Conservation (phyloP, 2,329 filamentous ascomycete genomes). For the Colletotrichum graminicola region DNA sequence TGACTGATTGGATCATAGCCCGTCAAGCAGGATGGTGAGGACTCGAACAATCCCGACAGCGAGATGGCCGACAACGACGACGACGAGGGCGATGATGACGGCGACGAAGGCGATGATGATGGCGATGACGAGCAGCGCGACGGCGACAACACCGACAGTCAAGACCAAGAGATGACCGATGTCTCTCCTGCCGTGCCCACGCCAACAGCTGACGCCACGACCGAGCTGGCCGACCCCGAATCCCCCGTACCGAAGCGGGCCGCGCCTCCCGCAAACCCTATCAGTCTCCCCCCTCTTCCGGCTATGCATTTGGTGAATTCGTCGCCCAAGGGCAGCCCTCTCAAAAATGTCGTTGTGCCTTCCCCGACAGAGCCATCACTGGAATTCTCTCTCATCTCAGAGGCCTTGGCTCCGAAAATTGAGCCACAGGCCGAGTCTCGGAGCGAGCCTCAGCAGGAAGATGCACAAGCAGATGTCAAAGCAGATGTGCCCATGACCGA, state of each 20-base stretch:
- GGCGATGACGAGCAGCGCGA: conserved; percentile 59
- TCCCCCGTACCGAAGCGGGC: conserved; percentile 27
- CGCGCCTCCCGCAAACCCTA: conserved; percentile 47
- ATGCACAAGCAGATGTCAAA: background rate
- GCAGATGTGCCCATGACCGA: conserved; percentile 23
- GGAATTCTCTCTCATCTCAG: conserved; percentile 41
- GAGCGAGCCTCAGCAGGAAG: background rate
- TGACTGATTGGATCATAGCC: conserved; percentile 49
- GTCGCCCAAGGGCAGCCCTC: conserved; percentile 60
- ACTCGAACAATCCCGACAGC: conserved; percentile 60
- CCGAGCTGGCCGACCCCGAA: conserved; percentile 42
- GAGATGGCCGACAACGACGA: conserved; percentile 67
- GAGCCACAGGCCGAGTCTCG: conserved; percentile 8
- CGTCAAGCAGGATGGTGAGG: conserved; percentile 59
- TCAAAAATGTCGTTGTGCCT: conserved; percentile 64
- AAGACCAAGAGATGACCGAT: conserved; percentile 51
- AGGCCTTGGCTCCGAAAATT: conserved; percentile 23
- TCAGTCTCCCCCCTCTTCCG: conserved; percentile 49
- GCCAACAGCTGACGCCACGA: conserved; percentile 44
- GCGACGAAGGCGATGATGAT: conserved; percentile 62
- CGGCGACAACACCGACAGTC: conserved; percentile 49
- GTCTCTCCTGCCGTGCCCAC: conserved; percentile 48
- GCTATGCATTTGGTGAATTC: conserved; percentile 44
- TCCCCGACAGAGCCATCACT: conserved; percentile 57
- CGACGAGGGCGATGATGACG: conserved; percentile 62